Percentiles rank a stretch among this genome's conserved stretches.
These are phyloP conservation scores for Ogataea nakhonphanomensis DNA, from an alignment of 805 yeast genomes.

Conservation along the genomic window DNA sequence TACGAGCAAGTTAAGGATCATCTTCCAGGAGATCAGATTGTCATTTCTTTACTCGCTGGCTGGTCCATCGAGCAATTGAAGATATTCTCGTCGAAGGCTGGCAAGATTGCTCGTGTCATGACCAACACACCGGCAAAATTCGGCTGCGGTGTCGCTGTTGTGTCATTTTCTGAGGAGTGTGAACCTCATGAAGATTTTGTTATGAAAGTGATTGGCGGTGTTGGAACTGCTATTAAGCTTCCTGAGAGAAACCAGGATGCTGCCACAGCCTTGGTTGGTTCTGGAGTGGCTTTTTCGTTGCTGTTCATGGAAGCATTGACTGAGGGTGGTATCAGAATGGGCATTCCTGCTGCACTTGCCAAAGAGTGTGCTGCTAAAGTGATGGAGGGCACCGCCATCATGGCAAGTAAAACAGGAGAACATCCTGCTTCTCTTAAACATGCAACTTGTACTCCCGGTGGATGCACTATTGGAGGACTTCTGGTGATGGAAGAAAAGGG, in stretches of 20 bases:
- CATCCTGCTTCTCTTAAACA: conserved; percentile 89
- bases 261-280: conserved; percentile 91
- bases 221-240: conserved; percentile 62
- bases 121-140: conserved; percentile 95
- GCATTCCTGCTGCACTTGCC: conserved; percentile 82
- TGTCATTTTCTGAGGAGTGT: conserved; percentile 64
- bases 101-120: conserved; percentile 80
- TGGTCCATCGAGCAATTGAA: conserved; percentile 73
- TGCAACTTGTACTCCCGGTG: conserved; percentile 95
- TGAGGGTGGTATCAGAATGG: conserved; percentile 94
- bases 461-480: conserved; percentile 94
- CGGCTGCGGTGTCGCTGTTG: conserved; percentile 92
- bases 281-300: conserved; percentile 93
- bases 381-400: conserved; percentile 87
- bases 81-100: conserved; percentile 41
- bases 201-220: conserved; percentile 54
- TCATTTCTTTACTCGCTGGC: conserved; percentile 89
- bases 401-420: conserved; percentile 76
- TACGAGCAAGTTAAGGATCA: conserved; percentile 46
- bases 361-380: conserved; percentile 88
- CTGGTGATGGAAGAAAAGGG: conserved; percentile 90
- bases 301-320: conserved; percentile 86
- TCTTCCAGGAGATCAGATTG: conserved; percentile 34
- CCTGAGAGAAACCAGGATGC: conserved; percentile 96
- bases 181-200: conserved; percentile 44